Base-by-base conservation (phyloP, 2,329 filamentous ascomycete genomes). In the Gliomastix tumulicola region DNA sequence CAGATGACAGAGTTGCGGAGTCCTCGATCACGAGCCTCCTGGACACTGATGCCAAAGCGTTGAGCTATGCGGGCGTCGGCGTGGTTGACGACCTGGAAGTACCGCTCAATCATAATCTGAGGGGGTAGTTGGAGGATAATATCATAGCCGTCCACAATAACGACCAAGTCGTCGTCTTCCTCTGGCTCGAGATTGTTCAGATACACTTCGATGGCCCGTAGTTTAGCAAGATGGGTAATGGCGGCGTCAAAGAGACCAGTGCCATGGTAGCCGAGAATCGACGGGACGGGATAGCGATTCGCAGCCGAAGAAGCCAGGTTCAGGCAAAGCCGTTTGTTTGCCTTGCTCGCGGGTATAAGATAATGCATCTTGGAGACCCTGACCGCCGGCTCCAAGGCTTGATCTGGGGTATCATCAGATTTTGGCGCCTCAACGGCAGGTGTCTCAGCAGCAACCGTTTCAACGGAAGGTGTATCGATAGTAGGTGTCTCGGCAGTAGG, bases 81-180 rank as follows among this genome's bases (percentile, higher is more conserved):
- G 35, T 66, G 63, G n/a, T 63, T 58, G 15, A 73, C 51, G 13
- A 76, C 57, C 12, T 64, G 58, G 44, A 78, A 73, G 53, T 83
- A 85, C 30, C 80, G 69, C 44, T 71, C 60, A 19, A 85, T 68
- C 44, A 84, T 58, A 16, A 83, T 64, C 30, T 80, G 71, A 4
- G 76, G 70, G 0, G 79, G 77, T 3, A 84, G 60, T 51, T 85
- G 81, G 41, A 83, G 76, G 59, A 78, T 76, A 2, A 77, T 65
- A 40, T 84, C 76, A 50, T 76, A 70, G 2, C 73, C 77, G 50
- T 84, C 79, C 6, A 79, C 66, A 32, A 84, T 64, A 39, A 84
- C 56, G 7, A 82, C 68, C 20, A 86, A 55, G 50, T 85, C 81
- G 16, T 75, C 63, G 39, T 79, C 55, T 5, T 57, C 48, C 8